Evolutionary conservation across 768 basidiomycete species (phyloP).

Genomic region (Pleurotus cornucopiae): DNA sequence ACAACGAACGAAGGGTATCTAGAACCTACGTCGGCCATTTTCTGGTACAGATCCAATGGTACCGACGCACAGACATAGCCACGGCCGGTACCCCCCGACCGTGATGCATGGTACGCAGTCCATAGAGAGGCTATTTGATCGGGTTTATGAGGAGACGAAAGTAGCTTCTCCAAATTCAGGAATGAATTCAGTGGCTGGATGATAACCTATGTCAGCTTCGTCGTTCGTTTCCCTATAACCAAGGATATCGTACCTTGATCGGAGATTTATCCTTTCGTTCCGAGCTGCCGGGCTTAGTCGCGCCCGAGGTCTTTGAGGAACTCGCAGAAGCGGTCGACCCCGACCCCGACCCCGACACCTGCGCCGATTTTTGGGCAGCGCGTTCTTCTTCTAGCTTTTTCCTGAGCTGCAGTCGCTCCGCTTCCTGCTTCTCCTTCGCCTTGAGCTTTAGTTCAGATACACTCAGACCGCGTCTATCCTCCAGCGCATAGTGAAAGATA

Average conservation of each 20-base stretch:
- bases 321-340: constrained; percentile 11
- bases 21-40: constrained; percentile 60
- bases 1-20: constrained; percentile 78
- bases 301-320: constrained; percentile 3
- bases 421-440: constrained; percentile 23
- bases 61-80: constrained; percentile 84
- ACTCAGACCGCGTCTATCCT: constrained; percentile 39
- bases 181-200: constrained; percentile 75
- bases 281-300: constrained; percentile 7
- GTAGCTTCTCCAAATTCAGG: constrained; percentile 69
- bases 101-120: constrained; percentile 84
- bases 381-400: constrained; percentile 13
- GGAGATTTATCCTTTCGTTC: constrained; percentile 64
- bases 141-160: constrained; percentile 63
- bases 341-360: constrained; percentile 1
- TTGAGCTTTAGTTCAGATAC: constrained; percentile 32
- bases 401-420: constrained; percentile 19
- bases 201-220: constrained; percentile 6
- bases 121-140: constrained; percentile 80
- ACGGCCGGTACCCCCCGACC: constrained; percentile 75
- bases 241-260: constrained; percentile 43
- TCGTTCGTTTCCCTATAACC: neutral
- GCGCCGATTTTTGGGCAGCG: constrained; percentile 6
- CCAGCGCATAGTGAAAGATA: constrained; percentile 9
- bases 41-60: constrained; percentile 65